phyloP scores from a whole-genome alignment of 805 yeast genomes.

The Saturnispora serradocipensis region DNA sequence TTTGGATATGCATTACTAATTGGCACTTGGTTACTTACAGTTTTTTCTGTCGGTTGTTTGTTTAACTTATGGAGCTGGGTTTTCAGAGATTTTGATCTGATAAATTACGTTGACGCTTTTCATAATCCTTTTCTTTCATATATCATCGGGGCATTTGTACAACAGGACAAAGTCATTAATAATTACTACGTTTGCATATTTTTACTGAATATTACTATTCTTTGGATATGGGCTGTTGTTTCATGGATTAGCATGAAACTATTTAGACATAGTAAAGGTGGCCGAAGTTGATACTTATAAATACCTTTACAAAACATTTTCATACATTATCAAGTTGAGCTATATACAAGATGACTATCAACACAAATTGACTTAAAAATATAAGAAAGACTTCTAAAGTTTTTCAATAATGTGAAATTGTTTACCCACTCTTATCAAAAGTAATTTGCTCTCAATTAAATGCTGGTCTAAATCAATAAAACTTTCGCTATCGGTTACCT shows the following conservation, averaged over 20 bases:
- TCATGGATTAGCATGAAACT: conserved; percentile 78
- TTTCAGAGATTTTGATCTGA: conserved; percentile 7
- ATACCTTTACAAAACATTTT: neutral
- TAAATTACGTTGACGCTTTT: neutral
- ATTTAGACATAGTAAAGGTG: conserved; percentile 71
- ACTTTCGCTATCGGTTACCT: conserved; percentile 41
- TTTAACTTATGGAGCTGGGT: conserved; percentile 27
- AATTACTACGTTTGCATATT: conserved; percentile 26
- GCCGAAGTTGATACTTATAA: conserved; percentile 22
- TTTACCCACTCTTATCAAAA: conserved; percentile 71
- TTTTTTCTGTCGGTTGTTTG: conserved; percentile 23
- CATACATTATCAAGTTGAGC: neutral
- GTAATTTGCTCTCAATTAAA: conserved; percentile 48
- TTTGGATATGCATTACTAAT: conserved; percentile 23
- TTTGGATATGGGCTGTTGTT: conserved; percentile 62
- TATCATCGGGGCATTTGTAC: conserved; percentile 5
- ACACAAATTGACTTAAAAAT: neutral
- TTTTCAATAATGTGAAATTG: conserved; percentile 50
- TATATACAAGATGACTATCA: neutral
- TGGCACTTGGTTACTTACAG: conserved; percentile 21
- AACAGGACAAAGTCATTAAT: conserved; percentile 13
- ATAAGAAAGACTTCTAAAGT: neutral
- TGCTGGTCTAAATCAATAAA: conserved; percentile 36
- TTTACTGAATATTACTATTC: conserved; percentile 25
- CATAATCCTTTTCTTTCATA: conserved; percentile 5